Percentiles rank a stretch among this genome's conserved stretches.
phyloP scores from a whole-genome alignment of 352 stramenopile species.

The Globisporangium uncinulatum region DNA sequence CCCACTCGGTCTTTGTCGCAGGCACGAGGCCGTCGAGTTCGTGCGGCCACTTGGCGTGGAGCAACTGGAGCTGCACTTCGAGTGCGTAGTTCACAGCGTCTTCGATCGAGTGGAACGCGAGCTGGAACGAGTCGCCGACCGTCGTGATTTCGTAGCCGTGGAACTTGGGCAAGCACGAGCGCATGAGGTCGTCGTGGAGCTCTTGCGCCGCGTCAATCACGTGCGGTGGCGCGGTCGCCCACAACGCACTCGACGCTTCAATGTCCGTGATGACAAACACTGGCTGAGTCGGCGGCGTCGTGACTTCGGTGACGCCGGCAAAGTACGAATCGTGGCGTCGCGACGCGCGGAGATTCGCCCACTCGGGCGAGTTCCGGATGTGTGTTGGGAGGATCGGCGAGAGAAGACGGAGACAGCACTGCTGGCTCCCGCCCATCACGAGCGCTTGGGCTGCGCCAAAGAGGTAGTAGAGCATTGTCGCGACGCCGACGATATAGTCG shows the following conservation, averaged over 20 bases:
- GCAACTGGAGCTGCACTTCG: conserved; percentile 56
- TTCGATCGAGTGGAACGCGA: conserved; percentile 64
- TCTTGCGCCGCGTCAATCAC: conserved; percentile 63
- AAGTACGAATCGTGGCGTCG: conserved; percentile 28
- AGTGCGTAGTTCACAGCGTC: conserved; percentile 65
- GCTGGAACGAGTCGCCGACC: conserved; percentile 68
- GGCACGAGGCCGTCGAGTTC: conserved; percentile 17
- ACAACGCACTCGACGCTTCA: conserved; percentile 69
- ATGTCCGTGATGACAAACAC: conserved; percentile 85
- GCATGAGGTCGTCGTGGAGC: conserved; percentile 68
- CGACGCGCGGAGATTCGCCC: conserved; percentile 33
- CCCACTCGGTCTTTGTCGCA: conserved; percentile 33
- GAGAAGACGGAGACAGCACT: conserved; percentile 49
- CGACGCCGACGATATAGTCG: conserved; percentile 19
- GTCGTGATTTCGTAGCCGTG: conserved; percentile 83
- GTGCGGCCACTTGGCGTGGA: conserved; percentile 50
- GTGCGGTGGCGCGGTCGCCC: conserved; percentile 27
- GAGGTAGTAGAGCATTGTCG: conserved; percentile 51
- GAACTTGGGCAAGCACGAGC: conserved; percentile 40
- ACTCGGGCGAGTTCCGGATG: no score
- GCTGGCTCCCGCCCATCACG: conserved; percentile 52
- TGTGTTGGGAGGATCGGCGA: conserved; percentile 32
- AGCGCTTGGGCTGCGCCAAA: conserved; percentile 51
- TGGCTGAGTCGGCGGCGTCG: conserved; percentile 13
- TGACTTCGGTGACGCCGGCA: no score